phyloP scores from a whole-genome alignment of 2,329 filamentous ascomycete genomes.

The Penicillium corylophilum region DNA sequence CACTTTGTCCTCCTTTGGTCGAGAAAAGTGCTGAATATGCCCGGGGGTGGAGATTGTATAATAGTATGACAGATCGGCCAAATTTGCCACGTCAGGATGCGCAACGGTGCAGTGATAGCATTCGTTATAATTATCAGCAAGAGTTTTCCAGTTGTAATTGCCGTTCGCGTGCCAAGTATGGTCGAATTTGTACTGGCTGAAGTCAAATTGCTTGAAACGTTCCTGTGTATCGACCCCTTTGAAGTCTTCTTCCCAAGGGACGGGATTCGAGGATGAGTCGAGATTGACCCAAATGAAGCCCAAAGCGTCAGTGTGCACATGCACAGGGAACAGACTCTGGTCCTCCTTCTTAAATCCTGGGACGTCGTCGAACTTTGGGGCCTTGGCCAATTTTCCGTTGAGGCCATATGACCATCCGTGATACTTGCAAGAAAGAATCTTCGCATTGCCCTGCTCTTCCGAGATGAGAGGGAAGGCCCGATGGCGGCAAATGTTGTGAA shows the following conservation, averaged over 20 bases:
- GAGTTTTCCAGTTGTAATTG: conserved; percentile 61
- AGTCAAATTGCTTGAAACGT: conserved; percentile 50
- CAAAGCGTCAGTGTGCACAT: conserved; percentile 53
- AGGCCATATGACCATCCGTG: conserved; percentile 61
- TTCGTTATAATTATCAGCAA: conserved; percentile 64
- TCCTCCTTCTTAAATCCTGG: conserved; percentile 49
- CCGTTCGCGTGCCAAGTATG: conserved; percentile 59
- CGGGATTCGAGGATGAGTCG: conserved; percentile 33
- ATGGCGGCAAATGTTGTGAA: conserved; percentile 62
- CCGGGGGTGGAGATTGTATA: conserved; percentile 49
- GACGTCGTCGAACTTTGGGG: conserved; percentile 55
- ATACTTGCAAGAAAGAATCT: conserved; percentile 58
- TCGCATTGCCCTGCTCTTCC: conserved; percentile 48
- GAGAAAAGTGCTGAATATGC: conserved; percentile 52
- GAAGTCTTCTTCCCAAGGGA: conserved; percentile 56
- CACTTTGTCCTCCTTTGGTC: conserved; percentile 50
- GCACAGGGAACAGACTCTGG: conserved; percentile 49
- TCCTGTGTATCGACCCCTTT: conserved; percentile 49
- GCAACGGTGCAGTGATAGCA: conserved; percentile 21
- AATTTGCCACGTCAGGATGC: conserved; percentile 27
- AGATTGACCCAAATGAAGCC: conserved; percentile 62
- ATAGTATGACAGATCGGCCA: conserved; percentile 59
- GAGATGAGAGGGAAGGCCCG: conserved; percentile 58
- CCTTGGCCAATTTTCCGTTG: conserved; percentile 58
- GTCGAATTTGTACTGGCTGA: conserved; percentile 56